Evolutionary conservation across 495 filamentous ascomycete genomes (phyloP), one percentile per base, ranked within the genome.

Genomic region (Ramalina intermedia): DNA sequence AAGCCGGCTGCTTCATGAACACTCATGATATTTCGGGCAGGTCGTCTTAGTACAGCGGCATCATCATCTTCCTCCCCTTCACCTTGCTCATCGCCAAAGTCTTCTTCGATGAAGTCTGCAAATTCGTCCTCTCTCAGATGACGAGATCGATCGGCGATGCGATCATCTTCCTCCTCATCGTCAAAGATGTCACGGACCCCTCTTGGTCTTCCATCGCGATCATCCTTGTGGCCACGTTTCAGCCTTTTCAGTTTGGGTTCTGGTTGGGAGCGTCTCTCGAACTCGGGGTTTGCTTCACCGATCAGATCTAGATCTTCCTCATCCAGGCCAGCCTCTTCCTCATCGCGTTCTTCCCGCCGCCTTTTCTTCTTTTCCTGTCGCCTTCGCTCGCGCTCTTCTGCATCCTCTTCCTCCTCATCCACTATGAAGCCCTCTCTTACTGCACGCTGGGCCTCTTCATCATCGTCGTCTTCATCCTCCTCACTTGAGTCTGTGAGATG

Each of bases 271-370:
- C 76, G 74, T 17, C 78, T 75, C 56, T 84, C 77, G 59, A 78
- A 78, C 35, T 80, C 77, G 2, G 83, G 83, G 55, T 76, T 75
- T 46, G 75, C 74, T 57, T 87, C 84, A 6, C 84, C 87, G 54
- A 98, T 94, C 33, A 98, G 71, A 64, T 96, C 93, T 44, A 98
- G 66, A 74, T 98, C 91, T 66, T 98, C 91, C 48, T 95, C 90
- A 55, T 96, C 93, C 14, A 98, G 73, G 40, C 76, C 77, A 45
- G 87, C 90, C 60, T 94, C 90, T 54, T 93, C 89, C 46, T 85
- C 84, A 51, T 86, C 84, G 43, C 82, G 78, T 54, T 81, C 76
- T 42, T 77, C 72, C 37, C 83, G 68, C 55, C 78, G 73, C 46
- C 85, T 77, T 68, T 87, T 90, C 55, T 75, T 77, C 56, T 68